Conservation (phyloP, 208 protist species). For the Trypanosoma grayi region DNA sequence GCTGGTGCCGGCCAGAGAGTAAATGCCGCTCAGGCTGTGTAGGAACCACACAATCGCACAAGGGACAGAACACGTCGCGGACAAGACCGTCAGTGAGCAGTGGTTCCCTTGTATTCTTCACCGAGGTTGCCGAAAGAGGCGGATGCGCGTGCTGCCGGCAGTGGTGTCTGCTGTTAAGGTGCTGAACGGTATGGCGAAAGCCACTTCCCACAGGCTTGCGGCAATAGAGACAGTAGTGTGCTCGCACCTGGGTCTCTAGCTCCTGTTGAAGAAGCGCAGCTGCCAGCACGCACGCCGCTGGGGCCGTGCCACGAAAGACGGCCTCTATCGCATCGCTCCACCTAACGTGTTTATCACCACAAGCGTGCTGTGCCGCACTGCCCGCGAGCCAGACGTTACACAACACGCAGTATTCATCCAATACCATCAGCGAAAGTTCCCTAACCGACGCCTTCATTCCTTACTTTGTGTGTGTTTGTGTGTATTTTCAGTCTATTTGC, state of each 20-base stretch:
- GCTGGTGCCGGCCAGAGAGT: constrained; percentile 11
- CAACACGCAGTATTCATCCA: constrained; percentile 15
- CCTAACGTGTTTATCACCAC: not conserved
- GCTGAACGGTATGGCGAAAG: constrained; percentile 8
- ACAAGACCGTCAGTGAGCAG: not conserved
- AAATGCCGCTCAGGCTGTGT: constrained; percentile 4
- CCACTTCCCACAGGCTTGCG: not conserved
- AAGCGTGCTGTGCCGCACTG: not conserved
- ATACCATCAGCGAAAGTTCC: too few species aligned
- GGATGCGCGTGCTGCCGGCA: not conserved
- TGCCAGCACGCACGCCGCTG: constrained; percentile 8
- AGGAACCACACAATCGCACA: constrained; percentile 12
- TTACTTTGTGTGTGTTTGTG: too few species aligned
- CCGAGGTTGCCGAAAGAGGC: not conserved
- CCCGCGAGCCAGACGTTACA: constrained; percentile 18
- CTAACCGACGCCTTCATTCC: too few species aligned
- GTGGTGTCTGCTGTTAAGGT: constrained; percentile 3
- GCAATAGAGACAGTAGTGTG: not conserved
- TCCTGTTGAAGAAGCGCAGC: constrained; percentile 6
- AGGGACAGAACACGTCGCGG: constrained; percentile 2
- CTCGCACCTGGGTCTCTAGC: not conserved
- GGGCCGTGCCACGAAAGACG: constrained; percentile 1
- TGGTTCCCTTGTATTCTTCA: not conserved
- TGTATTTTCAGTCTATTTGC: too few species aligned
- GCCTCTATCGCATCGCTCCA: not conserved